Evolutionary conservation across 352 stramenopile genomes (phyloP).

Genomic region (Bremia lactucae): DNA sequence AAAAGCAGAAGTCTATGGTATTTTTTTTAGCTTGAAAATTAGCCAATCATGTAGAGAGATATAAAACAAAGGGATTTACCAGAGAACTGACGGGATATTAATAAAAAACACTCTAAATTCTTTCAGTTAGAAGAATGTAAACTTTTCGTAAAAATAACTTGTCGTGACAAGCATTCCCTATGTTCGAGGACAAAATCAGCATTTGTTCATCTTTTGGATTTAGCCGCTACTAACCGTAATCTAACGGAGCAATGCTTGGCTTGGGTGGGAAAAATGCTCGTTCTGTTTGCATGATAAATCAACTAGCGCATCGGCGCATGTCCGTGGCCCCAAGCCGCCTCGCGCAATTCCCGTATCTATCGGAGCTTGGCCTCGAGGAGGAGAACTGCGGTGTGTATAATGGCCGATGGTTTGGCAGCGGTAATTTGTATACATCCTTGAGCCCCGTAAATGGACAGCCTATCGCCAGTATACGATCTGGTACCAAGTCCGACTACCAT

Average conservation of each 20-base stretch:
- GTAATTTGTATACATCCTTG: constrained; percentile 70
- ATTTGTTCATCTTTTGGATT: too few relatives aligned
- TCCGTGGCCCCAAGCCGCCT: constrained; percentile 17
- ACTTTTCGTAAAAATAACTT: too few relatives aligned
- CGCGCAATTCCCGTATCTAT: constrained; percentile 62
- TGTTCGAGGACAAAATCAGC: neutral
- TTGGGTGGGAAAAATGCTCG: constrained; percentile 12
- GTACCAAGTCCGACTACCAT: constrained; percentile 78
- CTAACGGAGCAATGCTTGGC: constrained; percentile 23
- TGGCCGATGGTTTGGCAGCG: constrained; percentile 81
- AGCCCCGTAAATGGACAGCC: constrained; percentile 74
- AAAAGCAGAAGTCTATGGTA: too few relatives aligned
- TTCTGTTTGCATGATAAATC: constrained; percentile 7
- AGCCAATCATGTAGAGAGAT: too few relatives aligned
- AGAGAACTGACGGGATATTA: too few relatives aligned
- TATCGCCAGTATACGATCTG: constrained; percentile 76
- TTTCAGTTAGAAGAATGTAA: too few relatives aligned
- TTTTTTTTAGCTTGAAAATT: too few relatives aligned
- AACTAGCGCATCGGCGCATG: constrained; percentile 14
- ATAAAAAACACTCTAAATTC: too few relatives aligned
- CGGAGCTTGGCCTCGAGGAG: constrained; percentile 67
- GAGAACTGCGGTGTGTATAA: constrained; percentile 83
- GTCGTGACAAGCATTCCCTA: too few relatives aligned
- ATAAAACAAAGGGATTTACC: too few relatives aligned
- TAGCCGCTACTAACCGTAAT: too few relatives aligned